Percentiles rank a stretch among this genome's conserved stretches.
These are phyloP conservation scores for Debaryomycetaceae sp. DNA, from an alignment of 1,139 yeast genomes.

Conservation along the genomic window DNA sequence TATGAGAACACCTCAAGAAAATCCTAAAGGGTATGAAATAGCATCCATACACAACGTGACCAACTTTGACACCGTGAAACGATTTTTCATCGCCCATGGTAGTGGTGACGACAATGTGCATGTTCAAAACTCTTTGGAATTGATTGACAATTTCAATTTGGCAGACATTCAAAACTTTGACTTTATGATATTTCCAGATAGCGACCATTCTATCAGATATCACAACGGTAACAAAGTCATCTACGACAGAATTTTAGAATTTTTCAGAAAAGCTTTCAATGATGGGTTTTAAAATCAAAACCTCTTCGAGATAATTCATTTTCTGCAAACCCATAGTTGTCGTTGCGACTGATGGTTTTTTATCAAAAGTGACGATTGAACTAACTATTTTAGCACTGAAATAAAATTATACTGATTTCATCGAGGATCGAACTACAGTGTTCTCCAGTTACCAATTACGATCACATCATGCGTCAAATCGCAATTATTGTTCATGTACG, in stretches of 20 bases:
- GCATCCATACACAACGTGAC: constrained; percentile 53
- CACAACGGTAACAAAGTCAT: constrained; percentile 69
- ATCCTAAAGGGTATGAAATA: constrained; percentile 52
- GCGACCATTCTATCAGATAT: constrained; percentile 67
- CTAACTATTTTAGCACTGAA: no score
- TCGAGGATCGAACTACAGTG: no score
- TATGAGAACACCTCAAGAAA: constrained; percentile 66
- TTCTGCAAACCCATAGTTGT: no score
- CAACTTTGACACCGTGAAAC: constrained; percentile 45
- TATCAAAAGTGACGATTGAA: neutral
- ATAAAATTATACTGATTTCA: no score
- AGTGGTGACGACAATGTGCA: constrained; percentile 84
- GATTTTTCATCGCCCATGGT: constrained; percentile 74
- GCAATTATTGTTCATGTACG: no score
- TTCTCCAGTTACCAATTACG: no score
- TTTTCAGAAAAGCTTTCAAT: constrained; percentile 55
- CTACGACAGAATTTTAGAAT: constrained; percentile 58
- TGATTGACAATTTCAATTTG: constrained; percentile 60
- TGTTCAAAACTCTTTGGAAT: constrained; percentile 65
- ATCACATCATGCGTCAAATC: no score
- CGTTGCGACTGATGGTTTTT: neutral
- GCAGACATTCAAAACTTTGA: constrained; percentile 66
- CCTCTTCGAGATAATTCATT: no score
- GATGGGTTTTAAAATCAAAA: constrained; percentile 24
- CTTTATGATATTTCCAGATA: constrained; percentile 73